Evolutionary conservation across 805 yeast genomes (phyloP).

Genomic region (Cyberlindnera misumaiensis): DNA sequence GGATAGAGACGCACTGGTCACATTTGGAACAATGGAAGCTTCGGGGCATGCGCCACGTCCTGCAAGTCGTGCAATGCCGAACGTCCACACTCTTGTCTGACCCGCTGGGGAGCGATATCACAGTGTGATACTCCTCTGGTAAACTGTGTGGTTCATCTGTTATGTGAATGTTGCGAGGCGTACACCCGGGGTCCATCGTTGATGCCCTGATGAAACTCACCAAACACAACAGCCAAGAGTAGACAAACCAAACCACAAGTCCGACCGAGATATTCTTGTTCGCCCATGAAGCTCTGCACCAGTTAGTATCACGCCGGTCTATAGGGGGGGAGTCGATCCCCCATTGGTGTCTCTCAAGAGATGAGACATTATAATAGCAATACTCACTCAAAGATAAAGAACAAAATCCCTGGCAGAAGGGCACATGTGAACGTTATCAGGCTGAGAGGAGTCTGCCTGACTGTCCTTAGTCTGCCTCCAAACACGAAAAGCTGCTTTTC

Average conservation of each 20-base stretch:
- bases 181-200: slow-evolving; percentile 57
- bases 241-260: slow-evolving; percentile 47
- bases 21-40: slow-evolving; percentile 71
- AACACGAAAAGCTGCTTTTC: slow-evolving; percentile 43
- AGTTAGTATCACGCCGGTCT: not conserved
- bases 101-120: slow-evolving; percentile 39
- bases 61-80: slow-evolving; percentile 59
- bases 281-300: slow-evolving; percentile 36
- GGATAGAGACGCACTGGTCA: slow-evolving; percentile 44
- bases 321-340: too few species aligned
- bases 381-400: slow-evolving; percentile 36
- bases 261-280: slow-evolving; percentile 55
- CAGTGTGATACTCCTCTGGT: slow-evolving; percentile 54
- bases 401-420: slow-evolving; percentile 45
- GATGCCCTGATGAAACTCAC: slow-evolving; percentile 47
- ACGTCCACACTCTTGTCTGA: slow-evolving; percentile 28
- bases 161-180: slow-evolving; percentile 62
- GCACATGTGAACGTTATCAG: slow-evolving; percentile 29
- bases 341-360: too few species aligned
- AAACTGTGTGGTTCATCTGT: slow-evolving; percentile 31
- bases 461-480: slow-evolving; percentile 58
- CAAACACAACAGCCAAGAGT: slow-evolving; percentile 48
- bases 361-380: not conserved
- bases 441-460: slow-evolving; percentile 34
- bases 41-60: slow-evolving; percentile 72